Evolutionary conservation across 352 stramenopile species (phyloP), one percentile per base, ranked within the genome.

Genomic region (Globisporangium recalcitrans): DNA sequence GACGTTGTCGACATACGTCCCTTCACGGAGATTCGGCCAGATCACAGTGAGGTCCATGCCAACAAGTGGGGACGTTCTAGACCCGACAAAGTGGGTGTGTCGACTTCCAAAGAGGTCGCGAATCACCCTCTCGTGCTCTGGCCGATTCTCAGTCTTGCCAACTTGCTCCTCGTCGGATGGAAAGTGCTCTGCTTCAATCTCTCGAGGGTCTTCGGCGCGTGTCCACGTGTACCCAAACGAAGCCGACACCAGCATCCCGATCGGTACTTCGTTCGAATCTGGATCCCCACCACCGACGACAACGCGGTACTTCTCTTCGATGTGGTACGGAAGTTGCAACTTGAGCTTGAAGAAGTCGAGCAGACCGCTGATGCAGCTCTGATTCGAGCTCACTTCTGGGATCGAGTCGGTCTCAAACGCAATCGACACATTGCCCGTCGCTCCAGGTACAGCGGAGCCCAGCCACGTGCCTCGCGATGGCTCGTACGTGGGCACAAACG

Each of bases 261-360:
- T 69, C 3, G 65, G 68, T 5, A 93, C 40, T 19, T 62, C 56
- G 27, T 47, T 53, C 5, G 78, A 65, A 5, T 73, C 72, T 0
- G 60, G 68, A 21, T 77, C 64, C 19, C 77, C 76, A 3, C 68
- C 65, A 10, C 71, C 64, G 3, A 31, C 42, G 42, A 21, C 53
- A n/a, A 53, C 52, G 16, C 78, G 77, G 38, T 77, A 90, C 36
- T 65, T 74, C 46, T 88, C 80, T 72, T 92, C 82, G 9, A 87
- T 52, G 22, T 87, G 69, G 8, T 77, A 71, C 8, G 78, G 73
- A 13, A 93, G 62, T 55, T 90, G 80, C 40, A 94, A 63, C 53
- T 94, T 94, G n/a, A 78, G 59, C 57, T 88, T 85, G 64, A 94
- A 94, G 59, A 92, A 90, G 44, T 92, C 81, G 1, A 94, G 49